Base-by-base conservation (phyloP, 2,329 filamentous ascomycete species). In the Paecilomyces formosus region DNA sequence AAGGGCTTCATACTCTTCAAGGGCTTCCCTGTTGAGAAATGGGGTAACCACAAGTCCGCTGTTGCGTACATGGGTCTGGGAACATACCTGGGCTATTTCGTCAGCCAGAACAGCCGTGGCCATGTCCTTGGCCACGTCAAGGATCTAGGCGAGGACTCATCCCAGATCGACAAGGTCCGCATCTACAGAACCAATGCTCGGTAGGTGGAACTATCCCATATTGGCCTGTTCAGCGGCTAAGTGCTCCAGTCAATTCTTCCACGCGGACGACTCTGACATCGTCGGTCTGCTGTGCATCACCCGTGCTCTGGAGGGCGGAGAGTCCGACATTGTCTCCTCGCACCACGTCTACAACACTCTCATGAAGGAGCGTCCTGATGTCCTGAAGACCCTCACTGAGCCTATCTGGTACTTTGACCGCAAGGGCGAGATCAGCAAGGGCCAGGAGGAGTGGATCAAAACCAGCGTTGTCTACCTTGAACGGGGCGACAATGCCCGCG, bases 1-100 rank as follows among this genome's bases (percentile, higher is more conserved):
- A 94, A 94, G 68, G 92, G 92, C 15, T 96, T 96, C 76, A 88
- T 94, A 62, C 82, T 96, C 13, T 94, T 95, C 80, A 95, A 94
- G 72, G 86, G 88, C 55, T 87, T 96, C 71, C 91, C 90, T 0
- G 89, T 92, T 0, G 68, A 82, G 51, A 71, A 82, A 74, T 96
- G 92, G 92, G 85, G 87, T 0, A 83, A 85, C 56, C 82, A 85
- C 70, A 96, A 96, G 77, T 89, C 85, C 11, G 90, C 90, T 7
- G 86, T 91, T 11, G 90, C 88, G n/a, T 96, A 95, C 76, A 92
- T 96, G 87, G 92, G 92, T 3, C 81, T 96, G 1, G 88, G 89
- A 49, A 90, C 89, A 4, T 88, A 96, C 72, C 81, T 96, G 9
- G 91, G 92, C 59, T 94, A 95, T 78, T 93, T 94, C 63, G 85